A percentile compares a stretch with the other conserved stretches of the same genome.
These are phyloP conservation scores for Gaultheria prostrata DNA, from an alignment of 148 eudicot species.

Conservation along the genomic window DNA sequence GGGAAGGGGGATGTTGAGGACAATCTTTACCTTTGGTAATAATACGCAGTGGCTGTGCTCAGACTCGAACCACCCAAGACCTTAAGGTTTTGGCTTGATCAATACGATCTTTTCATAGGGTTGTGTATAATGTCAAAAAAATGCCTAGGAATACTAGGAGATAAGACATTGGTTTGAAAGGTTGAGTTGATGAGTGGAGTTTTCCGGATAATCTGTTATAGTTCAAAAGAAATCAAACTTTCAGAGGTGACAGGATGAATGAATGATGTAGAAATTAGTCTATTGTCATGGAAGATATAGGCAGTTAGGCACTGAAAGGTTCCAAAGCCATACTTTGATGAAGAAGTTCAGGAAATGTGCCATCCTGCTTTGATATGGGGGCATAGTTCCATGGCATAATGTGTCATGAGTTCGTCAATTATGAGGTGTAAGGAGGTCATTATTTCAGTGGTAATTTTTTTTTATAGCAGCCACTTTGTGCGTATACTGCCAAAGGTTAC, in stretches of 20 bases:
- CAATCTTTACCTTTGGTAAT: no score
- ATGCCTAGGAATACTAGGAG: neutral
- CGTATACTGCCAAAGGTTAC: neutral
- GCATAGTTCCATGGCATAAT: neutral
- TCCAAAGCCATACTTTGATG: neutral
- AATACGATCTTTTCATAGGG: neutral
- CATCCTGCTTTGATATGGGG: neutral
- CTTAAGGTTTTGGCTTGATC: neutral
- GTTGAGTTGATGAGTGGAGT: neutral
- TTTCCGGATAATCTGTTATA: neutral
- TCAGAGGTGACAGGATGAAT: neutral
- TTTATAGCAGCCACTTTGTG: neutral
- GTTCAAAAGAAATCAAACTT: neutral
- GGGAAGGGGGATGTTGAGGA: no score
- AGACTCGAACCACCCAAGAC: no score
- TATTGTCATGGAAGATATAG: neutral
- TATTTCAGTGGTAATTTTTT: neutral
- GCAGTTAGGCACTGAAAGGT: neutral
- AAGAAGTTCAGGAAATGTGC: neutral
- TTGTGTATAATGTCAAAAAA: neutral
- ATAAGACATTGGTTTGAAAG: neutral
- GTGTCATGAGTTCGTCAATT: neutral
- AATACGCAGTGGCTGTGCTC: no score
- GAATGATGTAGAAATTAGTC: neutral
- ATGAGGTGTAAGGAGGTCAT: neutral